Evolutionary conservation across 2,329 filamentous ascomycete genomes (phyloP).

Genomic region (Colletotrichum chlorophyti): DNA sequence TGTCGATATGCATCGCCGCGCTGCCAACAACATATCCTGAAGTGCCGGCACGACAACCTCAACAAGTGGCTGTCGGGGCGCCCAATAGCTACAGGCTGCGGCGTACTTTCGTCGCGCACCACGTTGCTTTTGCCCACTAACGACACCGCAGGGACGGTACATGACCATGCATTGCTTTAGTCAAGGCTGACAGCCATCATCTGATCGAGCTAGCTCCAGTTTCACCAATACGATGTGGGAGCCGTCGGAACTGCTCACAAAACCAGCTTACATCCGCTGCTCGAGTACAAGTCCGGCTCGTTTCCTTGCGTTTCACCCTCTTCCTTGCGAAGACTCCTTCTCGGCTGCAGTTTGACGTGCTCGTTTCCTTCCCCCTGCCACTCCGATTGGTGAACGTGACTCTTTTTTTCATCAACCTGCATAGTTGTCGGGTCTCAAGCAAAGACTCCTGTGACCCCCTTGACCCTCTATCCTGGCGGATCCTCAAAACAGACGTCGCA

Average conservation of each 20-base stretch:
- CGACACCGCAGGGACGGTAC: slow-evolving; percentile 21
- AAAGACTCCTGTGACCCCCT: slow-evolving; percentile 1
- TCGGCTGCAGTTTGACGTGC: neutral
- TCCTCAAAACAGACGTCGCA: slow-evolving; percentile 19
- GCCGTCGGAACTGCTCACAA: slow-evolving; percentile 24
- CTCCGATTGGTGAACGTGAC: slow-evolving; percentile 13
- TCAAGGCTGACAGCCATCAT: slow-evolving; percentile 23
- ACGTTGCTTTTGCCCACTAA: slow-evolving; percentile 28
- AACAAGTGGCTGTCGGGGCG: slow-evolving; percentile 27
- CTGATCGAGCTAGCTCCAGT: slow-evolving; percentile 29
- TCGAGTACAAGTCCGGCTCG: slow-evolving; percentile 3
- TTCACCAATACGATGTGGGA: slow-evolving; percentile 26
- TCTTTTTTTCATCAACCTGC: slow-evolving; percentile 11
- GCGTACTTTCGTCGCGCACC: slow-evolving; percentile 20
- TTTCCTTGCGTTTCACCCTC: slow-evolving; percentile 21
- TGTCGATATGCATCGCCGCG: slow-evolving; percentile 24
- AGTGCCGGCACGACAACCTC: slow-evolving; percentile 21
- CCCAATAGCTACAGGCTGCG: slow-evolving; percentile 24
- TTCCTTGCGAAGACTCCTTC: slow-evolving; percentile 19
- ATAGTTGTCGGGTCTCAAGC: slow-evolving; percentile 9
- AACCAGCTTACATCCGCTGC: slow-evolving; percentile 24
- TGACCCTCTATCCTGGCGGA: slow-evolving; percentile 9
- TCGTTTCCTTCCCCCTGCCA: slow-evolving; percentile 2
- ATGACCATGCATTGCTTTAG: slow-evolving; percentile 21
- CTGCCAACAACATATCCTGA: slow-evolving; percentile 19